Percentiles rank a stretch among this genome's conserved stretches.
Conservation (phyloP, 169 alveolate species). For the Cryptosporidium meleagridis region DNA sequence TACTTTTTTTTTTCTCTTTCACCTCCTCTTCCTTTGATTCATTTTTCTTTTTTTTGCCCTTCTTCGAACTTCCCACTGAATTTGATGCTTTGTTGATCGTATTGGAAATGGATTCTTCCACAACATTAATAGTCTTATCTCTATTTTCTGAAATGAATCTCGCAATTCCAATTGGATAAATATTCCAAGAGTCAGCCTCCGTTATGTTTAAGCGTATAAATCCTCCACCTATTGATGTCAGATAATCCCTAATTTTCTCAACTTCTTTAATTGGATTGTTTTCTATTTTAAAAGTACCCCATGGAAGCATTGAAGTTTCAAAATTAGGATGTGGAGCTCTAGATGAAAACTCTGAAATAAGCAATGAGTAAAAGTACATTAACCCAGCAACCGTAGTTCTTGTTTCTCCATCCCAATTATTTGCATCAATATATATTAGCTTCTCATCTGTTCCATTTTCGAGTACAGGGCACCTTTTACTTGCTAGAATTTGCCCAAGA, state of each 20-base stretch:
- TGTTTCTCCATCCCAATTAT: constrained; percentile 73
- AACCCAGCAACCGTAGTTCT: constrained; percentile 44
- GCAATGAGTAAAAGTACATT: constrained; percentile 31
- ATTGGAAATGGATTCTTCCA: constrained; percentile 39
- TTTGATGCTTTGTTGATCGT: constrained; percentile 22
- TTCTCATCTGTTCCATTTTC: constrained; percentile 61
- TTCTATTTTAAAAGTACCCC: constrained; percentile 5
- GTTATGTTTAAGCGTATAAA: constrained; percentile 30
- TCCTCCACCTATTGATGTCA: constrained; percentile 34
- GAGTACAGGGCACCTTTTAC: constrained; percentile 58
- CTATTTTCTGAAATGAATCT: constrained; percentile 44
- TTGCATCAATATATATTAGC: constrained; percentile 23
- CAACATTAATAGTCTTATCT: constrained; percentile 29
- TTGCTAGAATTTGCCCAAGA: constrained; percentile 51
- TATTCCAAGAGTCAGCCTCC: constrained; percentile 52
- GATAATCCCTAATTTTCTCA: constrained; percentile 31
- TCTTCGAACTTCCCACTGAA: background rate
- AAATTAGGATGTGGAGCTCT: background rate
- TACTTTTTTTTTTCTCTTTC: background rate
- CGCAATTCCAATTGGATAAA: constrained; percentile 45
- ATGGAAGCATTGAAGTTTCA: constrained; percentile 1
- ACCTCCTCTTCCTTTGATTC: background rate
- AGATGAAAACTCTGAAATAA: constrained; percentile 2
- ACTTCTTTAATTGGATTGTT: constrained; percentile 35
- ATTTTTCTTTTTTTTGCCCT: background rate